Conservation (phyloP, 345 rosid species). For the Brassica juncea region DNA sequence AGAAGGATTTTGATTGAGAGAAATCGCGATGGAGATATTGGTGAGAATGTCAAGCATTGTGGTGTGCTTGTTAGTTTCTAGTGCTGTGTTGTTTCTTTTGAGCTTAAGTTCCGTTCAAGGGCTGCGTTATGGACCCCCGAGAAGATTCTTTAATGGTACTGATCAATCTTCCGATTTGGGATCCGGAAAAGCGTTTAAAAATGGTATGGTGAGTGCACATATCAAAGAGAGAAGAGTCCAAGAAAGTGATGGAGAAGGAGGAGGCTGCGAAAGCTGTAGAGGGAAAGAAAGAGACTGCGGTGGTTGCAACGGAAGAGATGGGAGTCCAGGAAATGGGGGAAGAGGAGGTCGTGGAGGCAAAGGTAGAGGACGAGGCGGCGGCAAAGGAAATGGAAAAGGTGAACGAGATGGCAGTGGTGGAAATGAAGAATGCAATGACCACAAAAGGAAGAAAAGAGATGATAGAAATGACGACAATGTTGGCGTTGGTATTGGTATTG, state of each 20-base stretch:
- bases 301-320: constrained; percentile 25
- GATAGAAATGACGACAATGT: not conserved
- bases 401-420: constrained; percentile 3
- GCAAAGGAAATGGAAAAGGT: constrained; percentile 3
- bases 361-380: not conserved
- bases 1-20: not conserved
- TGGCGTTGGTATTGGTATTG: constrained; percentile 24
- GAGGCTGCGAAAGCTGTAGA: constrained; percentile 7
- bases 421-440: constrained; percentile 34
- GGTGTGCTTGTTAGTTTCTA: constrained; percentile 6
- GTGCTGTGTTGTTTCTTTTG: constrained; percentile 15
- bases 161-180: constrained; percentile 3
- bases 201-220: constrained; percentile 8
- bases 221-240: constrained; percentile 25
- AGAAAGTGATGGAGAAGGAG: constrained; percentile 19
- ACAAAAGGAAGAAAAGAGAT: constrained; percentile 27
- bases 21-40: constrained; percentile 16
- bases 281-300: constrained; percentile 21
- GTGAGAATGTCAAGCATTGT: constrained; percentile 21
- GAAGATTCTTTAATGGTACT: not conserved
- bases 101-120: constrained; percentile 26
- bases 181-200: not conserved
- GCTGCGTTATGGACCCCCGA: constrained; percentile 7
- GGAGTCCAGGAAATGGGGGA: constrained; percentile 18
- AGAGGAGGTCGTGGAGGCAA: constrained; percentile 15